Evolutionary conservation across 148 eudicot species (phyloP), one percentile per base, ranked within the genome.

Genomic region (Camellia japonica): DNA sequence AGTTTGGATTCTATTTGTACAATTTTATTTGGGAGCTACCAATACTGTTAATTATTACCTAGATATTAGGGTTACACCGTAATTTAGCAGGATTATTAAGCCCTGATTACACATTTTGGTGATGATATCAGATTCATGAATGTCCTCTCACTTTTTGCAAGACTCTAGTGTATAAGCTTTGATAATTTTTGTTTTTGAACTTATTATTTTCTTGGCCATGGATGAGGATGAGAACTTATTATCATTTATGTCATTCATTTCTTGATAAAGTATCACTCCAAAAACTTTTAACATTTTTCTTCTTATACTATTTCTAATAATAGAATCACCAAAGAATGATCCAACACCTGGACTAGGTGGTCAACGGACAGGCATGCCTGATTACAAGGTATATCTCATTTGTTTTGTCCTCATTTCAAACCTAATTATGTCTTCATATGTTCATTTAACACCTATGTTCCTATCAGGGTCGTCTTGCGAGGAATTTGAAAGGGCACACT

Each of bases 301-400:
- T 79, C 41, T 64, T 66, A 20, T 60, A 44, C 30, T 59, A 23
- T 60, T 77, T 68, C 14, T 77, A n/a, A 76, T 86, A 51, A 49
- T 88, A 95, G 99, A 87, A 81, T 87, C 90, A 44, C 89, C 91
- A 15, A 87, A 85, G 85, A 87, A 79, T 81, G 88, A 88, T 81
- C 65, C 85, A 67, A 79, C 82, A 23, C 71, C 30, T 65, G 79
- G 70, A 79, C 65, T 82, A 20, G 77, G 84, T 75, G 82, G 82
- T 83, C 89, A 80, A 73, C 87, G 74, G 71, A 79, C 82, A 54
- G 68, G 75, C 59, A 63, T 86, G 80, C 85, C 89, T 41, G 85
- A 85, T 69, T 86, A 86, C 82, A 80, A 84, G 97, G 98, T 95
- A 88, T 72, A 66, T 78, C 42, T 74, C 1, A 75, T 54, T 47